A percentile compares a stretch with the other conserved stretches of the same genome.
Conservation (phyloP, 1,139 yeast genomes). For the Meyerozyma sp. region DNA sequence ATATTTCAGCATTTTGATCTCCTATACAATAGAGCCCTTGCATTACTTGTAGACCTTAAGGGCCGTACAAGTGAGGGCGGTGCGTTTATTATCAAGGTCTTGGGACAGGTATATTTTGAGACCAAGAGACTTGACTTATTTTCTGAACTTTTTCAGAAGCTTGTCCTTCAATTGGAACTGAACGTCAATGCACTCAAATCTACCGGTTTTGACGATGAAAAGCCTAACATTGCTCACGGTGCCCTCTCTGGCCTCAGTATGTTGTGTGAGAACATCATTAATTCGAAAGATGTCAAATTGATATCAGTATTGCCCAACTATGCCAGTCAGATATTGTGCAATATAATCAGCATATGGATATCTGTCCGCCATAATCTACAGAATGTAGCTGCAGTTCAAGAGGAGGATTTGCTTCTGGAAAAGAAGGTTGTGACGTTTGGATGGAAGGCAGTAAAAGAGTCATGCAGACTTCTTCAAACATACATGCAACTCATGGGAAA, state of each 20-base stretch:
- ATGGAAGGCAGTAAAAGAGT: slow-evolving; percentile 1
- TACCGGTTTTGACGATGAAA: slow-evolving; percentile 28
- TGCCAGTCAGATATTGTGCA: neutral
- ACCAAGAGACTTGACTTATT: slow-evolving; percentile 12
- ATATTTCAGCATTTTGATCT: slow-evolving; percentile 5
- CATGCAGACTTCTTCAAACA: neutral
- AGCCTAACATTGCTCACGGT: slow-evolving; percentile 57
- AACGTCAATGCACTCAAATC: slow-evolving; percentile 20
- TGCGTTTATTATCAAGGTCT: slow-evolving; percentile 56
- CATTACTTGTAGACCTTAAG: slow-evolving; percentile 47
- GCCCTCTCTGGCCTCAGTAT: slow-evolving; percentile 51
- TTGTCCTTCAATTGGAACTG: slow-evolving; percentile 23
- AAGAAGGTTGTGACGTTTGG: neutral
- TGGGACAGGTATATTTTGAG: slow-evolving; percentile 22
- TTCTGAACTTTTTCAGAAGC: slow-evolving; percentile 20
- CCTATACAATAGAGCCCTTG: slow-evolving; percentile 31
- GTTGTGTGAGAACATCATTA: slow-evolving; percentile 15
- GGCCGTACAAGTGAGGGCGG: slow-evolving; percentile 83
- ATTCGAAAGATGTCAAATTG: neutral
- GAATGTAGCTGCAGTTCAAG: neutral
- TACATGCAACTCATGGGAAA: slow-evolving; percentile 1
- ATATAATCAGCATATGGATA: neutral
- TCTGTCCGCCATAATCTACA: neutral
- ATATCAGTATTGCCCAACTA: neutral
- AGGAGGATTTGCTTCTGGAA: neutral